These are phyloP conservation scores for Clavispora fructus DNA, from an alignment of 805 yeast genomes.

Conservation along the genomic window DNA sequence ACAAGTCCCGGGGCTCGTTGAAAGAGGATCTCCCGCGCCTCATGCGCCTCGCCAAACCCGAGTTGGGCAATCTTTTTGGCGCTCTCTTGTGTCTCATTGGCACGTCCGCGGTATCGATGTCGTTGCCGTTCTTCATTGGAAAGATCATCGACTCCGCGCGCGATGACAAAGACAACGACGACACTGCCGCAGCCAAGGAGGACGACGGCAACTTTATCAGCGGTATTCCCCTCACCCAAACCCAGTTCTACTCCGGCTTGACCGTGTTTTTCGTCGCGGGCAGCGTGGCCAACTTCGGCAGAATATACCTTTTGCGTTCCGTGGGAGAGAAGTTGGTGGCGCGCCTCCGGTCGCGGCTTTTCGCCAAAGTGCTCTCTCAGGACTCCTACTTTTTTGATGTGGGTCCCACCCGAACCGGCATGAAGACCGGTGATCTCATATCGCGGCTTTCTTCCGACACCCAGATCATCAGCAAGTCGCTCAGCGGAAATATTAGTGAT, in stretches of 20 bases:
- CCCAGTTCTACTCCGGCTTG: slow-evolving; percentile 59
- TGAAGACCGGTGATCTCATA: slow-evolving; percentile 85
- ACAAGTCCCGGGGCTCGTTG: neutral
- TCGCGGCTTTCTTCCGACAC: slow-evolving; percentile 87
- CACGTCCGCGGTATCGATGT: slow-evolving; percentile 76
- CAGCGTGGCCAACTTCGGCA: slow-evolving; percentile 72
- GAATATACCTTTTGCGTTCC: slow-evolving; percentile 67
- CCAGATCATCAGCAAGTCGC: slow-evolving; percentile 76
- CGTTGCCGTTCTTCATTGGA: slow-evolving; percentile 80
- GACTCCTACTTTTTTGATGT: slow-evolving; percentile 87
- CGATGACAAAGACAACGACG: slow-evolving; percentile 14
- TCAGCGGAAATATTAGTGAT: slow-evolving; percentile 85
- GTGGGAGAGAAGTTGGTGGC: slow-evolving; percentile 89
- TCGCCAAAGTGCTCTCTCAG: slow-evolving; percentile 72
- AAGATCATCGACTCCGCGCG: slow-evolving; percentile 73
- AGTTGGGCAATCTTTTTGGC: slow-evolving; percentile 18
- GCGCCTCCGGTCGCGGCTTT: slow-evolving; percentile 69
- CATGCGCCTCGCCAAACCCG: slow-evolving; percentile 15
- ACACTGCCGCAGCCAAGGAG: slow-evolving; percentile 16
- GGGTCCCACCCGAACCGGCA: slow-evolving; percentile 44
- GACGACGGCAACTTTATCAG: slow-evolving; percentile 20
- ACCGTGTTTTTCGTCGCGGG: slow-evolving; percentile 66
- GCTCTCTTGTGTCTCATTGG: slow-evolving; percentile 63
- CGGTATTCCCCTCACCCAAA: slow-evolving; percentile 49
- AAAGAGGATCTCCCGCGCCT: slow-evolving; percentile 3